Conservation (phyloP, 2,329 filamentous ascomycete genomes). For the Monosporascus sp. region DNA sequence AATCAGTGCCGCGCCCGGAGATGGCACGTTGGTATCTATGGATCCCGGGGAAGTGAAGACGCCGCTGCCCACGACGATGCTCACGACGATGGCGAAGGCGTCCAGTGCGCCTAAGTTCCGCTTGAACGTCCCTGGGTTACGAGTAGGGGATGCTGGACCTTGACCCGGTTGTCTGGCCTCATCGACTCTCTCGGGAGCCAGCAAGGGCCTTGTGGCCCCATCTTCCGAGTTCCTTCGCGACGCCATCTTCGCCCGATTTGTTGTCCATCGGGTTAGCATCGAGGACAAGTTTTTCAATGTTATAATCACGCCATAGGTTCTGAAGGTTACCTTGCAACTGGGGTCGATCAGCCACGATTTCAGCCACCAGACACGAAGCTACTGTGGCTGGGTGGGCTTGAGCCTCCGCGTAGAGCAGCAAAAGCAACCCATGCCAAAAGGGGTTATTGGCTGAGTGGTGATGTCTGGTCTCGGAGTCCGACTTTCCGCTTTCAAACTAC, state of each 20-base stretch:
- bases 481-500: too few species aligned
- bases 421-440: too few species aligned
- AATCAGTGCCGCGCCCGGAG: slow-evolving; percentile 50
- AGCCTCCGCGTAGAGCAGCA: too few species aligned
- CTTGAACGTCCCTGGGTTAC: slow-evolving; percentile 18
- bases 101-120: slow-evolving; percentile 26
- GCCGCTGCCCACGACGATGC: slow-evolving; percentile 59
- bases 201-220: neutral
- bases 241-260: neutral
- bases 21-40: slow-evolving; percentile 59
- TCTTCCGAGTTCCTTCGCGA: neutral
- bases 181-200: neutral
- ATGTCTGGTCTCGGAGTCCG: too few species aligned
- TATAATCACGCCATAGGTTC: too few species aligned
- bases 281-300: too few species aligned
- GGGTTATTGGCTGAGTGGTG: too few species aligned
- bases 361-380: too few species aligned
- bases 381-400: too few species aligned
- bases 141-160: slow-evolving; percentile 5
- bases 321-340: too few species aligned
- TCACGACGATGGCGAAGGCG: slow-evolving; percentile 54
- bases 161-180: slow-evolving; percentile 45
- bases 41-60: slow-evolving; percentile 61
- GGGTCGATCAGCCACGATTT: too few species aligned
- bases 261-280: too few species aligned